Base-by-base conservation (phyloP, 2,329 filamentous ascomycete species). In the Cercospora sp. region DNA sequence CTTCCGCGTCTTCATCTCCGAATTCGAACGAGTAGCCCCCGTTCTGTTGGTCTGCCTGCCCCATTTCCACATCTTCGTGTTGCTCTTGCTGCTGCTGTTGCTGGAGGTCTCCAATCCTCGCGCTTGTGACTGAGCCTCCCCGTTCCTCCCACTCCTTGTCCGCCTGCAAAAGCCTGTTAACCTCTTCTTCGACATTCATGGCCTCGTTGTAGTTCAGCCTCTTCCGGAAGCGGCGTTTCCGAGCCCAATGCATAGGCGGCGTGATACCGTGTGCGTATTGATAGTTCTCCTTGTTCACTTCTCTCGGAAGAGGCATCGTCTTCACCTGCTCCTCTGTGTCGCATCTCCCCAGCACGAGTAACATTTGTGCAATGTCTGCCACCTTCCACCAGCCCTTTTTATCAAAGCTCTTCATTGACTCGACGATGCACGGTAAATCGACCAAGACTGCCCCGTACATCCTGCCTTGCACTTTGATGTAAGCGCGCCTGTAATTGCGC, bases 371-470 rank as follows among this genome's bases (percentile, higher is more conserved):
- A 36, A 96, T 87, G 76, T 97, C 93, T 33, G 91, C 91, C 8
- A 91, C 91, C 81, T 97, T 97, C 83, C 94, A 93, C 83, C 94
- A 93, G 18, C 89, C 87, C 75, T 91, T 93, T 75, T 90, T 90
- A 77, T 96, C 93, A 91, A 93, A 97, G 67, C 91, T 94, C 83
- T 97, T 97, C 90, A 95, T 93, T 7, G 89, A 90, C 77, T 97
- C 93, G 5, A 94, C 89, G 67, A 97, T 91, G 68, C 91, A 95
- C 0, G 93, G 93, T 33, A 97, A 81, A 74, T 96, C 93, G 8
- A 96, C 89, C 78, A 96, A 84, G 20, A 90, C 87, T 26, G 91
- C 92, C 0, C 91, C 93, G 77, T 92, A 96, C 60, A 87, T 84
- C 62, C 87, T 86, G 4, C 89, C 89, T 69, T 89, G 87, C 69